A percentile compares a stretch with the other conserved stretches of the same genome.
Evolutionary conservation across 2,329 filamentous ascomycete species (phyloP).

Genomic region (Trichoderma citrinoviride): DNA sequence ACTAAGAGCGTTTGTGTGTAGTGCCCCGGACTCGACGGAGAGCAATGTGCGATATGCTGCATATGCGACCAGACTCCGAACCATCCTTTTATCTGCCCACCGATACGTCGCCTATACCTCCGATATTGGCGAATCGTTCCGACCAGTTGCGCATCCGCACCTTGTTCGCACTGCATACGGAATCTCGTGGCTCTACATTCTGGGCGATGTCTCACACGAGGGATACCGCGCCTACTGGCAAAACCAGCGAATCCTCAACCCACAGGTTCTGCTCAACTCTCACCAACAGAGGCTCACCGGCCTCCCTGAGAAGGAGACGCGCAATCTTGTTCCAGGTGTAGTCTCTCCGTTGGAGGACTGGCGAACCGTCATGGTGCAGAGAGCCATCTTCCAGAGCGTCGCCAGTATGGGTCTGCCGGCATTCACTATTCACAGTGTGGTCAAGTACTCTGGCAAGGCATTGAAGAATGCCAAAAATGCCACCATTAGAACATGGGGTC

Average conservation of each 20-base stretch:
- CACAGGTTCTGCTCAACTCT: slow-evolving; percentile 56
- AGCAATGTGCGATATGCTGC: slow-evolving; percentile 85
- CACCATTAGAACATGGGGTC: slow-evolving; percentile 76
- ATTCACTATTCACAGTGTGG: slow-evolving; percentile 90
- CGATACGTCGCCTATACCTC: slow-evolving; percentile 96
- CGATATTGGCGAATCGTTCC: slow-evolving; percentile 94
- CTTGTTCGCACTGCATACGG: slow-evolving; percentile 82
- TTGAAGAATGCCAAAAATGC: slow-evolving; percentile 78
- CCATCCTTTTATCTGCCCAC: slow-evolving; percentile 84
- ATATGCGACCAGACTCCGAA: slow-evolving; percentile 81
- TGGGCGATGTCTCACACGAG: slow-evolving; percentile 88
- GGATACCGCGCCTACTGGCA: slow-evolving; percentile 92
- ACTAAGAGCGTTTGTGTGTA: slow-evolving; percentile 24
- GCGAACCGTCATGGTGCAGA: slow-evolving; percentile 83
- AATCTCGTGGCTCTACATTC: slow-evolving; percentile 86
- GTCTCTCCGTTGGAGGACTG: slow-evolving; percentile 82
- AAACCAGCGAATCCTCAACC: slow-evolving; percentile 74
- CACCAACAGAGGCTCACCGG: slow-evolving; percentile 50
- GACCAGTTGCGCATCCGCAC: slow-evolving; percentile 83
- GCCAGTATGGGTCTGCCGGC: slow-evolving; percentile 93
- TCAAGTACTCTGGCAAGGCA: slow-evolving; percentile 82
- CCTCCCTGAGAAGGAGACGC: slow-evolving; percentile 36
- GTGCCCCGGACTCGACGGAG: slow-evolving; percentile 71
- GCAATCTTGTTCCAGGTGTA: slow-evolving; percentile 38
- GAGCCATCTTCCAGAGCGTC: slow-evolving; percentile 84